Percentiles rank a stretch among this genome's conserved stretches.
These are phyloP conservation scores for Gossypium davidsonii DNA, from an alignment of 441 rosid genomes.

Conservation along the genomic window DNA sequence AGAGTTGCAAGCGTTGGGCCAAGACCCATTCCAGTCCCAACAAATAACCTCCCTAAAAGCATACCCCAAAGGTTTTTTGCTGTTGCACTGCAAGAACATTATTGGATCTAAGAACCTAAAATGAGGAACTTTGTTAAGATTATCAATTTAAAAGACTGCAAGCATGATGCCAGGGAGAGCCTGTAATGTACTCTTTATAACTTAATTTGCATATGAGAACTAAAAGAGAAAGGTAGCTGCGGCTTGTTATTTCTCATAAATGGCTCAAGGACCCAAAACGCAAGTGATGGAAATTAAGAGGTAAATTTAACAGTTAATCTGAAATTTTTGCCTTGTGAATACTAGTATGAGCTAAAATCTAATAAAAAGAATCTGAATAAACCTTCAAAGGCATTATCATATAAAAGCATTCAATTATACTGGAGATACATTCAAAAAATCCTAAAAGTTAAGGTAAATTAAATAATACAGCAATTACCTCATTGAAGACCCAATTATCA, in stretches of 20 bases:
- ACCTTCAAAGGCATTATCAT: not conserved
- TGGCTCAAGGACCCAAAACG: not conserved
- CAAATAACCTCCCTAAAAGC: slow-evolving; percentile 67
- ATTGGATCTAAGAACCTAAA: not conserved
- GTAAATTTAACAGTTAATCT: not conserved
- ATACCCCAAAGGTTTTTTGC: slow-evolving; percentile 57
- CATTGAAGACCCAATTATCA: slow-evolving; percentile 75
- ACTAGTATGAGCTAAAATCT: not conserved
- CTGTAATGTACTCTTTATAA: not conserved
- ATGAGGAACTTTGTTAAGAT: not conserved
- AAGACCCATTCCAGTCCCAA: slow-evolving; percentile 73
- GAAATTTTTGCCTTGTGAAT: not conserved
- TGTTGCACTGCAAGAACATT: slow-evolving; percentile 50
- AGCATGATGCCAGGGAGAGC: not conserved
- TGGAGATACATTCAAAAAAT: not conserved
- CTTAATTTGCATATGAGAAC: not conserved
- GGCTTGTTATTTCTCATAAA: not conserved
- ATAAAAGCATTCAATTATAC: not conserved
- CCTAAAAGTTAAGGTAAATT: not conserved
- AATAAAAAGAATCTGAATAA: not conserved
- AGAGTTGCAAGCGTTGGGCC: slow-evolving; percentile 73
- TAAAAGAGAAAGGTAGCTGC: not conserved
- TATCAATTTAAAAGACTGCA: slow-evolving; percentile 6
- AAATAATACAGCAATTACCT: slow-evolving; percentile 42
- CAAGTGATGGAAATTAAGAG: not conserved